phyloP scores from a whole-genome alignment of 768 basidiomycete genomes.

The Trametes cubensis region DNA sequence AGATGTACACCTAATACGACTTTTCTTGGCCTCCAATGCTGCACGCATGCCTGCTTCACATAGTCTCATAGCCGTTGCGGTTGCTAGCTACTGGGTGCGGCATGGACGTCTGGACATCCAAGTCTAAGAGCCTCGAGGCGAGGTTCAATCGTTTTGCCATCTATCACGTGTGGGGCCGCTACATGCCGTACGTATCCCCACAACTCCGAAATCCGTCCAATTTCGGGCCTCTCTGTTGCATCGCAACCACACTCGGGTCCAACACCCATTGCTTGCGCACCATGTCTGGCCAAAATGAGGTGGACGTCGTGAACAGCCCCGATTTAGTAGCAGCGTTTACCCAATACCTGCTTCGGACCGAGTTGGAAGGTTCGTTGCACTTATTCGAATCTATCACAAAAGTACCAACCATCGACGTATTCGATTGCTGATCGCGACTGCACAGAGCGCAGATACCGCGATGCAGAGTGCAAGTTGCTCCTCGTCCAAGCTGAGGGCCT shows the following conservation, averaged over 20 bases:
- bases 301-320: slow-evolving; percentile 15
- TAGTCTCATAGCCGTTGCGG: neutral
- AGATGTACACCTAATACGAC: slow-evolving; percentile 18
- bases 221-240: too few species aligned
- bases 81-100: too few species aligned
- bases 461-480: slow-evolving; percentile 14
- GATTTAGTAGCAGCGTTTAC: slow-evolving; percentile 14
- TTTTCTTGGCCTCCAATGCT: neutral
- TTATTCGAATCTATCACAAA: neutral
- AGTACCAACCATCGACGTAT: neutral
- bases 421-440: neutral
- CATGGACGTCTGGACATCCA: too few species aligned
- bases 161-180: too few species aligned
- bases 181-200: too few species aligned
- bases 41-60: neutral
- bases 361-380: slow-evolving; percentile 1
- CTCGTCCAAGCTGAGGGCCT: slow-evolving; percentile 3
- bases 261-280: neutral
- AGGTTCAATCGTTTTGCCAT: too few species aligned
- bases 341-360: neutral
- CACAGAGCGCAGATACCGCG: slow-evolving; percentile 15
- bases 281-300: neutral
- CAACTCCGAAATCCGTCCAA: too few species aligned
- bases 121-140: too few species aligned
- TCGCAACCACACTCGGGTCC: too few species aligned